Base-by-base conservation (phyloP, 1,139 yeast genomes). In the Spathaspora sp. region DNA sequence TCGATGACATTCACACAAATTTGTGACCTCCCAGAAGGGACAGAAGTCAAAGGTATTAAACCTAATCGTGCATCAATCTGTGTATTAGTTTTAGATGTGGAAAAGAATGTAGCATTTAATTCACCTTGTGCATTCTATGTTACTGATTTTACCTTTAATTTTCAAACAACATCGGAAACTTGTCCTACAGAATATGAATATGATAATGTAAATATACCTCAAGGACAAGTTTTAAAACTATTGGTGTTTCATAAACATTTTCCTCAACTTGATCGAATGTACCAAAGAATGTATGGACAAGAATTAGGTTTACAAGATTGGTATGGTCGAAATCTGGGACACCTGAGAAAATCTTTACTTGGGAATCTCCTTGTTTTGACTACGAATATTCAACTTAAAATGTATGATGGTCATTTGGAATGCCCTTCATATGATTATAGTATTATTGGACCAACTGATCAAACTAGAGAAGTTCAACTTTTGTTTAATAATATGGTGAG, bases 381-480 rank as follows among this genome's bases (percentile, higher is more conserved):
- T 11, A 38, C 46, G 25, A 50, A 48, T 7, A 20, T 47, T 4
- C 15, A 18, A 26, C 39, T 47, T 37, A 43, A 49, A 25, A 7
- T 25, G 10, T 49, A 45, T 38, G 11, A 15, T 7, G 45, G 39
- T 4, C 11, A 10, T 10, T 31, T 50, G 2, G 51, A 51, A 27
- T 50, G 51, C 2, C 43, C 29, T 23, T 26, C 50, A 8, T 49
- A 43, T 42, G 54, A 49, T 38, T 49, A 39, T 8, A 39, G 45
- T 3, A 15, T 47, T 27, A 38, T 31, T 11, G n/a, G 13, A 11
- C 31, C 31, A 11, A 27, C 31, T 25, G 27, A 25, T n/a, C 11
- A 27, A 10, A 27, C 13, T n/a, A 11, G 13, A 11, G 31, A 27
- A 6, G 31, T 27, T 27, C 31, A 27, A 11, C 31, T 27, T 2